These are phyloP conservation scores for Debaryomyces coudertii DNA, from an alignment of 1,139 yeast species.

Conservation along the genomic window DNA sequence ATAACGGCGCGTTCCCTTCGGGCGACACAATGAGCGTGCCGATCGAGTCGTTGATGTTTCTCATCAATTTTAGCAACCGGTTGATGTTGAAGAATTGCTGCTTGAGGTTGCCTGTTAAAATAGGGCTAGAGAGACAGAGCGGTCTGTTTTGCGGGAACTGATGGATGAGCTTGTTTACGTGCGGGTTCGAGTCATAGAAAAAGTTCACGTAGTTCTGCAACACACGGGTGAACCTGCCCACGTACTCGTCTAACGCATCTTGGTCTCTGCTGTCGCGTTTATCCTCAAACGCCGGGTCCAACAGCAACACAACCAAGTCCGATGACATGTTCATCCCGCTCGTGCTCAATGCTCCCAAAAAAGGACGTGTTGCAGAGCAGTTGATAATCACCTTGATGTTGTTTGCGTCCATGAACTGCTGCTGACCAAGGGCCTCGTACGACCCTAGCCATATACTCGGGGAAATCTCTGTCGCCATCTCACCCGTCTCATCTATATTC, in stretches of 20 bases:
- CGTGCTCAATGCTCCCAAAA: constrained; percentile 28
- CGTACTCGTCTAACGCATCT: constrained; percentile 28
- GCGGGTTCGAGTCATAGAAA: constrained; percentile 40
- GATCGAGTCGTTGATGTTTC: constrained; percentile 35
- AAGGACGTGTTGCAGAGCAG: constrained; percentile 41
- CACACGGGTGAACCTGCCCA: constrained; percentile 34
- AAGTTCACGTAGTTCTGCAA: constrained; percentile 44
- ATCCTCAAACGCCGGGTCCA: constrained; percentile 45
- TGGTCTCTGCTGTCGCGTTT: no score
- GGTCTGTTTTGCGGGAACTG: constrained; percentile 31
- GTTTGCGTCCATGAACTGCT: constrained; percentile 24
- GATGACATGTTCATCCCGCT: constrained; percentile 33
- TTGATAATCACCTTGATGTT: constrained; percentile 46
- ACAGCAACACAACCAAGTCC: constrained; percentile 42
- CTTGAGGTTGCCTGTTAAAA: constrained; percentile 43
- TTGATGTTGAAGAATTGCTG: constrained; percentile 43
- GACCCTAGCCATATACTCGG: constrained; percentile 39
- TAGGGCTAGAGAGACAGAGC: constrained; percentile 37
- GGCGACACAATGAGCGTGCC: constrained; percentile 44
- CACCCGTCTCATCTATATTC: constrained; percentile 9
- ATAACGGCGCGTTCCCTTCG: constrained; percentile 29
- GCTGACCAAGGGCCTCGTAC: constrained; percentile 21
- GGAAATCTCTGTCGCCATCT: constrained; percentile 27
- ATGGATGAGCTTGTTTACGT: constrained; percentile 31
- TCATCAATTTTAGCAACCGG: constrained; percentile 41